Base-by-base conservation (phyloP, 192 early-diverging fungal genomes). In the Geranomyces michiganensis region DNA sequence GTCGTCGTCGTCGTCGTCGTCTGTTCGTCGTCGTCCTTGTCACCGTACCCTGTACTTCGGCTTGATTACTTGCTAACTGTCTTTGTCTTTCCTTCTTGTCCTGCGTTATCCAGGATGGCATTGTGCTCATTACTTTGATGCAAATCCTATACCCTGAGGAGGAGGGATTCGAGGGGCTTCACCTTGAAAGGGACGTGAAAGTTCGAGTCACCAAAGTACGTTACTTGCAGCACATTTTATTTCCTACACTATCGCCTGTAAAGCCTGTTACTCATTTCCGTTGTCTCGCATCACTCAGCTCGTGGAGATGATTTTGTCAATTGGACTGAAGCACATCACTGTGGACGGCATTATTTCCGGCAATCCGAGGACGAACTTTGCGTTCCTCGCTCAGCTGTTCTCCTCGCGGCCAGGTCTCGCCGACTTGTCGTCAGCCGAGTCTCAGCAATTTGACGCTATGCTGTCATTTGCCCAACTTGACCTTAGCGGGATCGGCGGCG, bases 121-220 rank as follows among this genome's bases (percentile, higher is more conserved):
- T 41, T 10, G 36, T 41, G 36, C 36, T 41, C 36, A 41, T 41
- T 41, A 7, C 3, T 10, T 7, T 41, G 36, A 41, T 41, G 36
- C 36, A 41, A 10, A 41, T 41, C 10, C 36, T 41, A 41, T 41
- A 41, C 36, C 36, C 36, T 10, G 36, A 53, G 24, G 51, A 47
- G 19, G 46, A 3, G 6, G 51, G 51, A 7, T 53, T 53, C 24
- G 51, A n/a, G 7, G 51, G 24, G 6, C 51, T 53, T 17, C 51
- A 24, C 4, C n/a, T n/a, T 7, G 24, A 24, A n/a, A 53, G 4
- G 51, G 51, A 53, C n/a, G 24, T 26, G n/a, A 3, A 7, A 6
- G 24, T 53, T 53, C 51, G 51, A 24, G 51, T 53, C 19, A 26
- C 19, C n/a, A 53, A 53, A 53, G 51, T 53, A 53, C 4, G 51